These are phyloP conservation scores for Cladosporium halotolerans DNA, from an alignment of 2,329 filamentous ascomycete genomes.

Conservation along the genomic window DNA sequence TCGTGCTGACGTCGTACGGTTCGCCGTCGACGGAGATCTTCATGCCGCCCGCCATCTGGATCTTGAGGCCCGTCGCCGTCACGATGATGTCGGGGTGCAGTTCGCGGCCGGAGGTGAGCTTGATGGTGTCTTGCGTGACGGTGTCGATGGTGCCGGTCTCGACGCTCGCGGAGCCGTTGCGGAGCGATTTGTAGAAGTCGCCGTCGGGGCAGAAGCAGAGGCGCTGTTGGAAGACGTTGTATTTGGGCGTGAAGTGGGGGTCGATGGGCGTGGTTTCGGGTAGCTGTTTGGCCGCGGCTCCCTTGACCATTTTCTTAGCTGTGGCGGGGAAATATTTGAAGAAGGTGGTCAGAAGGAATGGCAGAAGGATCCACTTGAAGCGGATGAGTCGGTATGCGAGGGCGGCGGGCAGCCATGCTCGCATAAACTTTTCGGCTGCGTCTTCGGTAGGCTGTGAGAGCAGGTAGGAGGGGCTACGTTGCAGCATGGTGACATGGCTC, in stretches of 20 bases:
- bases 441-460: slow-evolving; percentile 26
- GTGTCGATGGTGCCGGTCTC: slow-evolving; percentile 50
- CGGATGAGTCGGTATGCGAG: slow-evolving; percentile 28
- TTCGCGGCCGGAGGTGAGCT: slow-evolving; percentile 35
- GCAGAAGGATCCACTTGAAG: slow-evolving; percentile 31
- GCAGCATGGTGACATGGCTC: slow-evolving; percentile 67
- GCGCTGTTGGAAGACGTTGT: slow-evolving; percentile 61
- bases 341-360: slow-evolving; percentile 30
- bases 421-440: slow-evolving; percentile 20
- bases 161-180: slow-evolving; percentile 46
- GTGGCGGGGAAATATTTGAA: slow-evolving; percentile 28
- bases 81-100: slow-evolving; percentile 57
- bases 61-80: slow-evolving; percentile 57
- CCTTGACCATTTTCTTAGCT: slow-evolving; percentile 33
- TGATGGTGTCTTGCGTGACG: slow-evolving; percentile 45
- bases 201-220: slow-evolving; percentile 62
- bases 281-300: slow-evolving; percentile 40
- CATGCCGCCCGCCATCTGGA: slow-evolving; percentile 48
- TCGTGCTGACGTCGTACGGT: slow-evolving; percentile 39
- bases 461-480: slow-evolving; percentile 66
- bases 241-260: slow-evolving; percentile 40
- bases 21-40: slow-evolving; percentile 47
- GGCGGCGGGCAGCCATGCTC: slow-evolving; percentile 17
- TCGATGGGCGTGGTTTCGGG: slow-evolving; percentile 38
- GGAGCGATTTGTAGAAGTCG: slow-evolving; percentile 52